Evolutionary conservation across 257 asterid genomes (phyloP).

Genomic region (Capsicum pubescens): DNA sequence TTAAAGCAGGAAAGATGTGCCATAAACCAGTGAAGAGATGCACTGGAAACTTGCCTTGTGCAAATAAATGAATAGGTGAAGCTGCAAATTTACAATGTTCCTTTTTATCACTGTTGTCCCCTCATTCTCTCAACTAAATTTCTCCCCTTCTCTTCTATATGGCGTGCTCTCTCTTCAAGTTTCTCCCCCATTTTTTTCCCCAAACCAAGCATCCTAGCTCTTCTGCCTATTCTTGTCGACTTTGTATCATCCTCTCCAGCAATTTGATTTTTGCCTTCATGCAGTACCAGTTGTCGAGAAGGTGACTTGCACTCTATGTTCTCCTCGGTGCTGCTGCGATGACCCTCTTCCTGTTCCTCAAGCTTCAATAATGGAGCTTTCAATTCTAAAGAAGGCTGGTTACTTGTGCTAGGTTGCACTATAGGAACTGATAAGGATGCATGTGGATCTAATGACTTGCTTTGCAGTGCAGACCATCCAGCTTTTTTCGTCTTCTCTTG

Average conservation of each 20-base stretch:
- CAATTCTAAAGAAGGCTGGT: slow-evolving; percentile 45
- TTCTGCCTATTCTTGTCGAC: slow-evolving; percentile 57
- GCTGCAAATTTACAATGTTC: neutral
- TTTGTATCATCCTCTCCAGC: slow-evolving; percentile 60
- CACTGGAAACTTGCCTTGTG: neutral
- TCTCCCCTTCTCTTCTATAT: slow-evolving; percentile 83
- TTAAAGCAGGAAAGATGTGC: neutral
- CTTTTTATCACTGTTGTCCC: slow-evolving; percentile 48
- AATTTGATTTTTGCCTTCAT: slow-evolving; percentile 44
- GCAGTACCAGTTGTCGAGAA: slow-evolving; percentile 45
- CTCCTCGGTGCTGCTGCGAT: slow-evolving; percentile 40
- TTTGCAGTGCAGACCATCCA: slow-evolving; percentile 26
- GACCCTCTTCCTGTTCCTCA: slow-evolving; percentile 49
- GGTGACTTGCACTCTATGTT: slow-evolving; percentile 32
- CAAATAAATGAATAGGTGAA: neutral
- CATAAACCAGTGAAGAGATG: neutral
- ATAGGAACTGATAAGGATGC: slow-evolving; percentile 30
- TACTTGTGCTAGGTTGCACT: slow-evolving; percentile 40
- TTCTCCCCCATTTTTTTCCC: slow-evolving; percentile 94
- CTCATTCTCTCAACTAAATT: slow-evolving; percentile 81
- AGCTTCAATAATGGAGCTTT: slow-evolving; percentile 49
- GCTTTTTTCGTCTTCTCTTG: neutral
- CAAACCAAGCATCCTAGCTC: slow-evolving; percentile 79
- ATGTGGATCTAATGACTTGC: slow-evolving; percentile 41
- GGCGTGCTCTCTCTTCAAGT: slow-evolving; percentile 82